Evolutionary conservation across 1,139 yeast genomes (phyloP), one percentile per base, ranked within the genome.

Genomic region (Citeromyces siamensis): DNA sequence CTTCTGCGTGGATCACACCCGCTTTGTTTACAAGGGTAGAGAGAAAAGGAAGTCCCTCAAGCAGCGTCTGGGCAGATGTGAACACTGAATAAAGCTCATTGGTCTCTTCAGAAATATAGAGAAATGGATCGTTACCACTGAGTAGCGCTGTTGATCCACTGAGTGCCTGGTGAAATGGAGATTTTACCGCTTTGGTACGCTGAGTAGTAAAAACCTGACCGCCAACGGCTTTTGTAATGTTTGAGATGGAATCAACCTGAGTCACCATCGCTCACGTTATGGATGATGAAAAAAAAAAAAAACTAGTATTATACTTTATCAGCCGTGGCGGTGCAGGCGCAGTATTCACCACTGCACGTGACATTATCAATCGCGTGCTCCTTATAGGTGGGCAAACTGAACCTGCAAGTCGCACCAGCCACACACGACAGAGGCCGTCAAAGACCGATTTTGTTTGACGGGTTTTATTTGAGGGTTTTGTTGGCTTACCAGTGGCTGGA

Each of bases 1-100:
- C 56, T 44, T 73, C 74, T 34, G 77, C 75, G 48, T 78, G 83
- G 39, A 81, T 58, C 9, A 82, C 81, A 19, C 71, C 64, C 3
- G 72, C 64, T 20, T 53, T 47, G 10, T 56, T 44, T 27, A 62
- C 59, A 44, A 78, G 64, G 29, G 60, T 55, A 6, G 74, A 60
- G 34, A 84, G 63, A 37, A 67, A 65, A 10, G 94, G 88, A 41
- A 72, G 58, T 48, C 59, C 61, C 35, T 59, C 54, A 42, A 72
- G 55, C 22, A 84, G 53, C 6, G 79, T 68, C 21, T 59, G 53
- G 20, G 83, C 67, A 6, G 80, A 62, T 5, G 75, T 56, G 28
- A 68, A 52, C 4, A 66, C 63, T 1, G 57, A 47, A 5, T 45
- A 36, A 7, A 43, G 41, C 8, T 38, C 41, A 19, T 40, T 38